phyloP scores from a whole-genome alignment of 192 early-diverging fungal species.

The Gamsiella multidivaricata region DNA sequence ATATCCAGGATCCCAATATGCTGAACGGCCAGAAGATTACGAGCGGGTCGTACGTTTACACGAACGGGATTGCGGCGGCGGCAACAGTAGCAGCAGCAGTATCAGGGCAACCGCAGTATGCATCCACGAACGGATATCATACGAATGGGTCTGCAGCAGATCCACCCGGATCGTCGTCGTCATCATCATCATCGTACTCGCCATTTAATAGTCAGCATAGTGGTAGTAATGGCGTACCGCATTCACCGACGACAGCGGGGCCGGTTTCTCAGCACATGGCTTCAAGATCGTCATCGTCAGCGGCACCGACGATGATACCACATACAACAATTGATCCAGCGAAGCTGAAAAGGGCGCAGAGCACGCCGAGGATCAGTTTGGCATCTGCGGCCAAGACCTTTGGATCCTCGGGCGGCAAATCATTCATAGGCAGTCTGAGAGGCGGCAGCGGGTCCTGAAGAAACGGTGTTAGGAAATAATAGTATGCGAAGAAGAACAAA shows the following conservation, averaged over 20 bases:
- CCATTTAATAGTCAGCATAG: neutral
- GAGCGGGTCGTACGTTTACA: constrained; percentile 49
- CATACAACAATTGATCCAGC: constrained; percentile 47
- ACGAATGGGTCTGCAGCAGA: constrained; percentile 2
- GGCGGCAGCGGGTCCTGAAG: constrained; percentile 27
- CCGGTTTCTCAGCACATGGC: neutral
- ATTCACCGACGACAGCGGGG: constrained; percentile 2
- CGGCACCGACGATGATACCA: neutral
- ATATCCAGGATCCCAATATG: constrained; percentile 40
- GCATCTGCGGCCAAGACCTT: constrained; percentile 46
- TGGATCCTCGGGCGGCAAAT: constrained; percentile 42
- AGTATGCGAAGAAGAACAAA: neutral
- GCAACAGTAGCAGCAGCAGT: neutral
- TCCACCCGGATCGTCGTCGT: neutral
- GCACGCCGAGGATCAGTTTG: constrained; percentile 38
- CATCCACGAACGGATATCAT: constrained; percentile 26
- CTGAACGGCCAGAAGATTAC: constrained; percentile 45
- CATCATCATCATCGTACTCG: constrained; percentile 9
- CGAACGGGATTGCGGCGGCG: constrained; percentile 23
- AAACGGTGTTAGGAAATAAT: neutral
- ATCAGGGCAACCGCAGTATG: constrained; percentile 16
- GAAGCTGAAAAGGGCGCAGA: constrained; percentile 48
- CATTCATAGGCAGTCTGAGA: constrained; percentile 42
- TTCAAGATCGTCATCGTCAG: constrained; percentile 4
- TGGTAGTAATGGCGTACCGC: neutral